Conservation (phyloP, 2,329 filamentous ascomycete species). For the Diaporthe humulicola region DNA sequence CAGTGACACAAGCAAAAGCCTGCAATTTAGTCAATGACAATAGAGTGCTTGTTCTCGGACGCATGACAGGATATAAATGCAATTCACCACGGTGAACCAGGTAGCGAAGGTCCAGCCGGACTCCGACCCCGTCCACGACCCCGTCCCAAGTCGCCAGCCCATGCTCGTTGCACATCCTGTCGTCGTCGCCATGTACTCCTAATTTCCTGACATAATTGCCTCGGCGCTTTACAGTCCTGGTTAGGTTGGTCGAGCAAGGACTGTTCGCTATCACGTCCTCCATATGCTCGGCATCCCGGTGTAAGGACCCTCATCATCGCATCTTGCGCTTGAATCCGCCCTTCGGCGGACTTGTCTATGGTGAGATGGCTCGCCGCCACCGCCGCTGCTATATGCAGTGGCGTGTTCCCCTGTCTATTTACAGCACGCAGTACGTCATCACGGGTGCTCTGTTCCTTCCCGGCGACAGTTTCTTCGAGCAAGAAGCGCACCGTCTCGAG, state of each 20-base stretch:
- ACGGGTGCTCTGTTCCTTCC: neutral
- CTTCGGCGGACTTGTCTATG: neutral
- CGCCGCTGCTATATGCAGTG: neutral
- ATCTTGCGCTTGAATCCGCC: neutral
- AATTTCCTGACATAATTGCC: neutral
- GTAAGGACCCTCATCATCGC: conserved; percentile 4
- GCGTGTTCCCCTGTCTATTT: neutral
- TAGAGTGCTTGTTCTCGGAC: too few relatives aligned
- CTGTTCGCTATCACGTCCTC: neutral
- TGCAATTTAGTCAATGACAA: too few relatives aligned
- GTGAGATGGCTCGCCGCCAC: neutral
- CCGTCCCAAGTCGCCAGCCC: neutral
- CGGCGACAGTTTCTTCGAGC: conserved; percentile 33
- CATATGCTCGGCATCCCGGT: neutral
- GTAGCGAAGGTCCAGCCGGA: neutral
- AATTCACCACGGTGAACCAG: neutral
- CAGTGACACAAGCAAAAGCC: too few relatives aligned
- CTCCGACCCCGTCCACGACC: neutral
- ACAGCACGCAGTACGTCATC: neutral
- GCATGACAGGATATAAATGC: too few relatives aligned
- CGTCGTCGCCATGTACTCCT: neutral
- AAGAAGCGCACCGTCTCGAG: conserved; percentile 42
- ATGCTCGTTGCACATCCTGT: neutral
- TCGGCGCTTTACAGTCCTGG: neutral
- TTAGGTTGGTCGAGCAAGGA: neutral